Base-by-base conservation (phyloP, 2,329 filamentous ascomycete genomes). In the Fusarium mundagurra region DNA sequence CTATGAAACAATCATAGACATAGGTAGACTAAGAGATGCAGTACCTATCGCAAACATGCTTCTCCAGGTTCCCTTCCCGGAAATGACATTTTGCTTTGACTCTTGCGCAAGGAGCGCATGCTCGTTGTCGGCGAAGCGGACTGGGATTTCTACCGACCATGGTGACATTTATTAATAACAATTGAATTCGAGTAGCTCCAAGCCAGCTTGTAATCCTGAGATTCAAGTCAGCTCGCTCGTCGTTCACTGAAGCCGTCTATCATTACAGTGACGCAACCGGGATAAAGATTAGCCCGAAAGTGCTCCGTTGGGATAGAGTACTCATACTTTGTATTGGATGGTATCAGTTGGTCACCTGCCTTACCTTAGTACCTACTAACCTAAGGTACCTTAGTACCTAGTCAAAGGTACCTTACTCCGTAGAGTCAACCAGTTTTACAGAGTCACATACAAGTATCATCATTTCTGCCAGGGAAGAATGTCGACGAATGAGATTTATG, bases 41-140 rank as follows among this genome's bases (percentile, higher is more conserved):
- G 55, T 34, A 80, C 81, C 81, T 76, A 44, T 82, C 77, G 38
- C 81, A 82, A 12, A 77, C 29, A 64, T 80, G 73, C 17, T 61
- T 69, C 18, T 53, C 44, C n/a, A 72, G 51, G 39, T 77, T 76
- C 44, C 73, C 66, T 31, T 74, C 68, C 54, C 67, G 74, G 45
- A 82, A 82, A 63, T 76, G 65, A 43, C 81, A 82, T 54, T 73
- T 75, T n/a, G 79, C 75, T 61, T 79, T 82, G 29, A 71, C 74
- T 60, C 71, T 76, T 34, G 74, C 72, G 62, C 81, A 82, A 41
- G 76, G 69, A n/a, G 72, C 73, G 43, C 81, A 82, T 16, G 80
- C 80, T 57, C 81, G 76, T 31, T 76, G 70, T 55, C 80, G 75
- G 12, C 80, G 80, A 22, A 69, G 78, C 9, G 79, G 80, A 51